phyloP scores from a whole-genome alignment of 495 filamentous ascomycete genomes.

The Xylaria castorea region DNA sequence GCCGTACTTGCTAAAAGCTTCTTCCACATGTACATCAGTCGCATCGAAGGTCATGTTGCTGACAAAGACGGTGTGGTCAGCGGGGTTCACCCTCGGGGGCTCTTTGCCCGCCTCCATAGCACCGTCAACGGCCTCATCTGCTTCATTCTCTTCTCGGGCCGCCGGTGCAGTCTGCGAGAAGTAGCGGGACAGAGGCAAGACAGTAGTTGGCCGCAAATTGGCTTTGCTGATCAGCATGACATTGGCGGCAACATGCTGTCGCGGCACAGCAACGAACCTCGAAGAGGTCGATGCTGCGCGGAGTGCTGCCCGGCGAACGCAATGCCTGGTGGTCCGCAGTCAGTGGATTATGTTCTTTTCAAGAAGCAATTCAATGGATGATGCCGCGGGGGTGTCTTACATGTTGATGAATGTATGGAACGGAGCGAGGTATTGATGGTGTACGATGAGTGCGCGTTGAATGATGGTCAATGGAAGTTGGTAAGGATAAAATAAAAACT shows the following conservation, averaged over 20 bases:
- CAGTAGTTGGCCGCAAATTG: slow-evolving; percentile 29
- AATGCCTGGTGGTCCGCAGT: slow-evolving; percentile 51
- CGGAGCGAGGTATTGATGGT: neutral
- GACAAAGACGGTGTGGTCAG: slow-evolving; percentile 60
- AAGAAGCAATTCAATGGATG: neutral
- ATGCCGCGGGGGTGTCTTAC: slow-evolving; percentile 6
- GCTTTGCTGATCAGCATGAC: slow-evolving; percentile 37
- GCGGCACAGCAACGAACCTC: slow-evolving; percentile 49
- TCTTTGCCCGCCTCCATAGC: slow-evolving; percentile 8
- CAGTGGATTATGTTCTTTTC: slow-evolving; percentile 13
- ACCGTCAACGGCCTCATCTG: neutral
- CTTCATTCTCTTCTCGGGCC: slow-evolving; percentile 31
- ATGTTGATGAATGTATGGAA: slow-evolving; percentile 13
- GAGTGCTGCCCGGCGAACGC: slow-evolving; percentile 62
- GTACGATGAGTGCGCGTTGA: neutral
- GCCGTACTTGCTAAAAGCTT: slow-evolving; percentile 72
- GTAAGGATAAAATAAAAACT: neutral
- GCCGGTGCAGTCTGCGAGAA: slow-evolving; percentile 45
- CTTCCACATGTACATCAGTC: slow-evolving; percentile 70
- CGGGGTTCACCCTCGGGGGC: too few relatives aligned
- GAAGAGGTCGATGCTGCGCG: slow-evolving; percentile 62
- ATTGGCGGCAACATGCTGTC: slow-evolving; percentile 44
- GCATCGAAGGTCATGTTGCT: slow-evolving; percentile 90
- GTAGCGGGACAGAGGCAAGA: slow-evolving; percentile 40
- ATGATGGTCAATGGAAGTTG: neutral